These are phyloP conservation scores for Flaveria floridana DNA, from an alignment of 140 eudicot genomes.

Conservation along the genomic window DNA sequence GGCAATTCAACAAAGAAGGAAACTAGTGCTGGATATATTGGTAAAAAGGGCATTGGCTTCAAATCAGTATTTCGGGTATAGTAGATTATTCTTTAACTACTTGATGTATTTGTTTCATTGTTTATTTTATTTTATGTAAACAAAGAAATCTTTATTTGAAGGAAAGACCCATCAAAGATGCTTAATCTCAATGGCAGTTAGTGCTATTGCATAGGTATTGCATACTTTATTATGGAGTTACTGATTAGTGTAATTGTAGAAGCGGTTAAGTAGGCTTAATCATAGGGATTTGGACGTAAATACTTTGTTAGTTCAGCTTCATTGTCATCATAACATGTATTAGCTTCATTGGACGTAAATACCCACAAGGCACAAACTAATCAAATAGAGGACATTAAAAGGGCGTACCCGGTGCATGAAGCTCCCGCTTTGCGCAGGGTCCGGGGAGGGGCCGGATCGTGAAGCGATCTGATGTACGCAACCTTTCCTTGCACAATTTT, in stretches of 20 bases:
- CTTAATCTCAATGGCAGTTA: not conserved
- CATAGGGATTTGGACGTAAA: not conserved
- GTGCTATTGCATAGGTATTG: slow-evolving; percentile 2
- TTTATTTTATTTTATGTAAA: not conserved
- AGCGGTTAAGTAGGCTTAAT: not conserved
- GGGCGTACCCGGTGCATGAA: no score
- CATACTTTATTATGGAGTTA: not conserved
- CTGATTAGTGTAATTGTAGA: not conserved
- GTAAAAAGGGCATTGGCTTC: slow-evolving; percentile 98
- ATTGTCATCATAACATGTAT: not conserved
- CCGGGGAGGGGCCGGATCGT: no score
- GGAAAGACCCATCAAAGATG: not conserved
- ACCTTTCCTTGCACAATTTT: no score
- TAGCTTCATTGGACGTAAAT: not conserved
- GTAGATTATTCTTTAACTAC: slow-evolving; percentile 18
- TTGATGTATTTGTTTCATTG: not conserved
- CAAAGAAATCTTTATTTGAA: slow-evolving; percentile 8
- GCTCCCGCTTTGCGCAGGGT: no score
- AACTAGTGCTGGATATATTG: slow-evolving; percentile 80
- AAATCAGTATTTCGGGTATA: slow-evolving; percentile 96
- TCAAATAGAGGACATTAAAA: not conserved
- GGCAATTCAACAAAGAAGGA: slow-evolving; percentile 95
- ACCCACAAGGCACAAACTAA: not conserved
- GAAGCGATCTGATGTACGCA: no score
- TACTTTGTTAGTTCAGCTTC: slow-evolving; percentile 2